Conservation (phyloP, 352 stramenopile genomes). For the Plasmopara muralis region DNA sequence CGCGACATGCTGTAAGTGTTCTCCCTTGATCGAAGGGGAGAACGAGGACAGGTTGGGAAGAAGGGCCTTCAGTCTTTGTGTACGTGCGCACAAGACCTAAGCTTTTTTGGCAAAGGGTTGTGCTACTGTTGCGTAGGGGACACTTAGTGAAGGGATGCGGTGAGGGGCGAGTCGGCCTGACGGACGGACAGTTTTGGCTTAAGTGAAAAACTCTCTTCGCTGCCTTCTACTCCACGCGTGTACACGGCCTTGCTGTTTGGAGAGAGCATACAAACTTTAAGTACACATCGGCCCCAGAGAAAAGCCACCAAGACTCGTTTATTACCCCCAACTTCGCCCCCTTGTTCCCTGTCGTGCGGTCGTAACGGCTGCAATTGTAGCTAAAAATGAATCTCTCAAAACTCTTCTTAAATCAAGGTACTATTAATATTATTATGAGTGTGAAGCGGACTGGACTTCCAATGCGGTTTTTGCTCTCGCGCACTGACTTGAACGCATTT, state of each 20-base stretch:
- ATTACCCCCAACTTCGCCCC: conserved; percentile 10
- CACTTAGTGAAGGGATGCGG: conserved; percentile 3
- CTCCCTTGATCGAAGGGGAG: conserved; percentile 9
- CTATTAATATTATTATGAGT: too few relatives aligned
- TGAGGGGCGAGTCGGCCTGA: conserved; percentile 6
- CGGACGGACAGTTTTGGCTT: conserved; percentile 7
- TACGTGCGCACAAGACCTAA: conserved; percentile 4
- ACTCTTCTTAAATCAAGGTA: too few relatives aligned
- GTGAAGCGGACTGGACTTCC: too few relatives aligned
- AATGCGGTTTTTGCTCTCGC: too few relatives aligned
- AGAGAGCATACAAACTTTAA: conserved; percentile 26
- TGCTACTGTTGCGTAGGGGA: conserved; percentile 7
- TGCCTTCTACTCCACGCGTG: conserved; percentile 26
- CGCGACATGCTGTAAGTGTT: conserved; percentile 46
- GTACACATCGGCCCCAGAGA: conserved; percentile 4
- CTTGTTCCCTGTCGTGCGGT: conserved; percentile 19
- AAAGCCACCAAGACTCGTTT: conserved; percentile 12
- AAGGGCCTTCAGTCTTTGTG: conserved; percentile 15
- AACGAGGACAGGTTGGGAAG: neutral
- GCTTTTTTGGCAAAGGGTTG: conserved; percentile 20
- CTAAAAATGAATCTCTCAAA: conserved; percentile 5
- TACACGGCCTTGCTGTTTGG: conserved; percentile 15
- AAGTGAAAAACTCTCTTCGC: conserved; percentile 7
- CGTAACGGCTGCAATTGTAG: conserved; percentile 15
- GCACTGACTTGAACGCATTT: too few relatives aligned